Base-by-base conservation (phyloP, 352 stramenopile genomes). In the Globisporangium radiosum region DNA sequence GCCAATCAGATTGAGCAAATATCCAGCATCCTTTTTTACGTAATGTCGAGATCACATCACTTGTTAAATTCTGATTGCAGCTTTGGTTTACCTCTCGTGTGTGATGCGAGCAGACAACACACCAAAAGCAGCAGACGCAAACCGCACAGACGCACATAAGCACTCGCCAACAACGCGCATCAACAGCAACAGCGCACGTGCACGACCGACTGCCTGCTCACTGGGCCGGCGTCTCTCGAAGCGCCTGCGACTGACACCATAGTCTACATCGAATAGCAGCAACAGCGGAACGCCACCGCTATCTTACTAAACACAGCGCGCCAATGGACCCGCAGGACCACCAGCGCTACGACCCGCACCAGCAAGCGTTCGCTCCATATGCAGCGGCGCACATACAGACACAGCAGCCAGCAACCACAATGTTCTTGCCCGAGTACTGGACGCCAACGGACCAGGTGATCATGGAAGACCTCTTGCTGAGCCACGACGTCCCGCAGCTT, bases 391-490 rank as follows among this genome's bases (percentile, higher is more conserved):
- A 33, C 25, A 33, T 33, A 33, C 25, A 33, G 11, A 7, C 45
- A 50, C 4, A 15, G 6, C 45, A 43, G 17, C 47, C 19, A 39
- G 8, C 45, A 11, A 38, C 48, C 15, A 54, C 56, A 19, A 19
- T 54, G 45, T 66, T 56, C 47, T 44, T 78, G 15, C 70, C 64
- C 5, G 52, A 43, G 38, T 64, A 39, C 44, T 85, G 75, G 75
- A 81, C 73, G 51, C 60, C 69, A n/a, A 77, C 65, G 15, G 75
- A 85, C 61, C 75, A 85, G 49, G 66, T 68, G 51, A 82, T 85
- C 64, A 82, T 85, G 64, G 75, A 85, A 64, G 65, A 78, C 47
- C 66, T 85, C 52, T 63, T 85, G 56, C 62, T 79, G 49, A 64
- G 53, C 42, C 55, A 71, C 53, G 52, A 47, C 39, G 40, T 33